Base-by-base conservation (phyloP, 2,329 filamentous ascomycete species). In the Gyromitra esculenta region DNA sequence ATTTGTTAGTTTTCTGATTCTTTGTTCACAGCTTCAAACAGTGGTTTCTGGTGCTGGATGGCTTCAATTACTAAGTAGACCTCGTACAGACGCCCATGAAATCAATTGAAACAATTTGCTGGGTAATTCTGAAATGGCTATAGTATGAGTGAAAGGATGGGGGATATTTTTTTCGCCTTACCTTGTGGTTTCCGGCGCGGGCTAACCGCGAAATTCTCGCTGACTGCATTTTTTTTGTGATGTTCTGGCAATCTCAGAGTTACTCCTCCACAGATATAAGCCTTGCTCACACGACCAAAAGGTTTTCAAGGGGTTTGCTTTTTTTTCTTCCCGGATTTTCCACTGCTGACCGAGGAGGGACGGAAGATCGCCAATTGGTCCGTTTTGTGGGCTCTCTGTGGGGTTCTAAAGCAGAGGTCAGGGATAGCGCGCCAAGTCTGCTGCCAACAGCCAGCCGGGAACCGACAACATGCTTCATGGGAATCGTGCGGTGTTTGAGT, bases 141-240 rank as follows among this genome's bases (percentile, higher is more conserved):
- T 56, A 31, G 5, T 21, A 50, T 52, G 15, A 7, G 31, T 3
- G 21, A 41, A 18, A 31, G 25, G 25, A 4, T 31, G 67, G 31
- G 67, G 31, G 41, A 43, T 50, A 39, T 60, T n/a, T 18, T 62
- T 41, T n/a, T 52, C 2, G 41, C 60, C 59, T 70, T 21, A 75
- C 72, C 72, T 77, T 75, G n/a, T 52, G 18, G 50, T 65, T 75
- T 60, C 75, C 50, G 18, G 64, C 71, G 13, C 75, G 75, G 21
- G 43, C 59, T 25, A 75, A 63, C 56, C 72, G 59, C 31, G 59
- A 75, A 50, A 75, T 71, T 31, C 65, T 71, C 35, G 39, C 39
- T 13, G 72, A 65, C 72, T 71, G 72, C 72, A 75, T 75, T 71
- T 57, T 66, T 54, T 45, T 43, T 15, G 13, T 25, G 66, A 41